These are phyloP conservation scores for Boletus vermiculosoides DNA, from an alignment of 768 basidiomycete species.

Conservation along the genomic window DNA sequence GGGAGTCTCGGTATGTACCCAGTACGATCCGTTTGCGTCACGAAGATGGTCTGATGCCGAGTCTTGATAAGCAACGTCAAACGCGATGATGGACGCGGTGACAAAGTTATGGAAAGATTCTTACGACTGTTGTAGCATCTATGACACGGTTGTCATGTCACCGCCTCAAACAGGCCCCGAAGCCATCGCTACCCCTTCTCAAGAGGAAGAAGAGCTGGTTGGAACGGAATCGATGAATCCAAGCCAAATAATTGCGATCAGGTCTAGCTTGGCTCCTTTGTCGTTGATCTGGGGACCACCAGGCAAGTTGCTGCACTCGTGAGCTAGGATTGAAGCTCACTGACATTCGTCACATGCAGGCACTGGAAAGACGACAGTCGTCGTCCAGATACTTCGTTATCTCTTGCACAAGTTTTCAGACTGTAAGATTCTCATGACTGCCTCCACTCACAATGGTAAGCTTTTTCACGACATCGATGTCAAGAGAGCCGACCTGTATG, in stretches of 20 bases:
- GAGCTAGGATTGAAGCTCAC: not conserved
- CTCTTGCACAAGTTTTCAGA: slow-evolving; percentile 35
- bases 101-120: slow-evolving; percentile 44
- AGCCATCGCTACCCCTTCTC: not conserved
- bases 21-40: not conserved
- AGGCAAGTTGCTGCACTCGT: slow-evolving; percentile 33
- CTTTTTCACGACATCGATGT: no score
- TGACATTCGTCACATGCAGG: slow-evolving; percentile 34
- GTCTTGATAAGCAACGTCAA: slow-evolving; percentile 48
- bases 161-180: slow-evolving; percentile 22
- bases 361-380: slow-evolving; percentile 71
- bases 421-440: slow-evolving; percentile 63
- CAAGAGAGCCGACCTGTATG: not conserved
- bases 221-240: slow-evolving; percentile 41
- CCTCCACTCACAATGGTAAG: slow-evolving; percentile 67
- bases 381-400: slow-evolving; percentile 55
- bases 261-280: slow-evolving; percentile 42
- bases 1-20: slow-evolving; percentile 52
- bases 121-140: slow-evolving; percentile 47
- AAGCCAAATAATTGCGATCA: slow-evolving; percentile 54
- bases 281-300: slow-evolving; percentile 72
- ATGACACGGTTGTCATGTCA: slow-evolving; percentile 43
- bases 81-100: slow-evolving; percentile 66
- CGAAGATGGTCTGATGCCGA: slow-evolving; percentile 1
- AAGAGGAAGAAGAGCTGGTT: slow-evolving; percentile 12